A percentile compares a stretch with the other conserved stretches of the same genome.
Evolutionary conservation across 2,329 filamentous ascomycete species (phyloP).

Genomic region (Tolypocladium inflatum): DNA sequence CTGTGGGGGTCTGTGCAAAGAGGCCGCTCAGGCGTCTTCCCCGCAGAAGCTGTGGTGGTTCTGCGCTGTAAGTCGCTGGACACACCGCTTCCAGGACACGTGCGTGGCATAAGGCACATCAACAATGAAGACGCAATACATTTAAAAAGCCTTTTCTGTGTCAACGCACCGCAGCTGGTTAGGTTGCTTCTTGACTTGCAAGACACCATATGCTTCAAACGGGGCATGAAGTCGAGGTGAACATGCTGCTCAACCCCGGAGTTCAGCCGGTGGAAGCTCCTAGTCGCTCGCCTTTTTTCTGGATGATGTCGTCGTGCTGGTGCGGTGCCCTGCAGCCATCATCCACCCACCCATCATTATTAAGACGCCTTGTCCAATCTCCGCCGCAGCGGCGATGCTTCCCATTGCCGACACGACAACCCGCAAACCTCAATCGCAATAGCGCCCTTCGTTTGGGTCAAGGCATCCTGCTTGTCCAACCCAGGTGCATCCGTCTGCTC

Average conservation of each 20-base stretch:
- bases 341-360: conserved; percentile 13
- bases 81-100: not conserved
- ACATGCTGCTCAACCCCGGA: conserved; percentile 7
- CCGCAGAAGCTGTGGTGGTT: not conserved
- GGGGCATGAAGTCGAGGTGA: not conserved
- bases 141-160: no score
- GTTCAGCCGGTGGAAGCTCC: conserved; percentile 22
- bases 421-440: conserved; percentile 4
- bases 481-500: not conserved
- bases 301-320: conserved; percentile 19
- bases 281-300: conserved; percentile 13
- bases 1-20: not conserved
- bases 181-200: no score
- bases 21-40: not conserved
- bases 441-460: not conserved
- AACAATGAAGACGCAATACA: no score
- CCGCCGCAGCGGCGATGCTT: conserved; percentile 22
- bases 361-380: conserved; percentile 15
- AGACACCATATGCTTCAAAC: not conserved
- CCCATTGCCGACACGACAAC: conserved; percentile 14
- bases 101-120: no score
- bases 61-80: not conserved
- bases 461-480: not conserved
- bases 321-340: conserved; percentile 14
- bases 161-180: no score